Conservation (phyloP, 1,139 yeast genomes). For the Sugiyamaella castrensis region DNA sequence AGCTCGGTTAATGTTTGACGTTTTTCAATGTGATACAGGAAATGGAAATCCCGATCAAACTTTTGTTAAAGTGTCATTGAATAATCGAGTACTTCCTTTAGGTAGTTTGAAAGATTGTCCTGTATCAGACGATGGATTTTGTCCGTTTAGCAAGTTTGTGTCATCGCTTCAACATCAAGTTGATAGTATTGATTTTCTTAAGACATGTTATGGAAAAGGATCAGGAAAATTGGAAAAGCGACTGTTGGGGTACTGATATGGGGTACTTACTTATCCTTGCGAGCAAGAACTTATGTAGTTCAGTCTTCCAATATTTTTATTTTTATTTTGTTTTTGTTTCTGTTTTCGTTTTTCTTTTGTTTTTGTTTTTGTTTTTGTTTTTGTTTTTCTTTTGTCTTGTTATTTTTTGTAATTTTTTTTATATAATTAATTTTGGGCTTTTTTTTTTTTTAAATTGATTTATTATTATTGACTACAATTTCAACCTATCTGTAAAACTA, state of each 20-base stretch:
- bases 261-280: no score
- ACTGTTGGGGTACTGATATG: no score
- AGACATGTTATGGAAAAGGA: conserved; percentile 35
- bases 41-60: conserved; percentile 18
- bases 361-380: background rate
- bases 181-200: conserved; percentile 35
- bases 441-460: background rate
- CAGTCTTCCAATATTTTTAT: no score
- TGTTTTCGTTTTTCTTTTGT: conserved; percentile 1
- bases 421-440: background rate
- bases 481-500: background rate
- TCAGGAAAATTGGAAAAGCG: background rate
- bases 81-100: conserved; percentile 42
- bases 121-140: conserved; percentile 36
- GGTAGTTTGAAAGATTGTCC: conserved; percentile 39
- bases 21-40: conserved; percentile 38
- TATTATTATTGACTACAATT: background rate
- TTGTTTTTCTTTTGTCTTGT: conserved; percentile 1
- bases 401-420: background rate
- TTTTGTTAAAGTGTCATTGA: conserved; percentile 38
- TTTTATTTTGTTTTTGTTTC: background rate
- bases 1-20: conserved; percentile 42
- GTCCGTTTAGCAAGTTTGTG: conserved; percentile 37
- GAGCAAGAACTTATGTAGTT: no score
- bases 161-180: conserved; percentile 36